Conservation (phyloP, 1,284 basidiomycete species). For the Cystobasidium pallidum region DNA sequence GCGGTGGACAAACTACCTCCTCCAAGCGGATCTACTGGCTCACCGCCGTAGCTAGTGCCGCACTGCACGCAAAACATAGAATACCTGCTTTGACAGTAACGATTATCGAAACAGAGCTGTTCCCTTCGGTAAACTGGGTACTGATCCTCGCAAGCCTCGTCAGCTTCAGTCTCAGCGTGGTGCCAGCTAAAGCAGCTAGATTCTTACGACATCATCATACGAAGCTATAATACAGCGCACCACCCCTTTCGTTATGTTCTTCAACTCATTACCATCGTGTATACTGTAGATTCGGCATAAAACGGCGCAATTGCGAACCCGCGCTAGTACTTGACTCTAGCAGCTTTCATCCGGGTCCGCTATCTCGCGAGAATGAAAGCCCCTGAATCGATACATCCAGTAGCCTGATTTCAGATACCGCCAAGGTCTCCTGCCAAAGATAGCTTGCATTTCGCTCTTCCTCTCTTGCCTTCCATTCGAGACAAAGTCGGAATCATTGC, state of each 20-base stretch:
- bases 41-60: background rate
- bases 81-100: slow-evolving; percentile 23
- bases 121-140: too few relatives aligned
- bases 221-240: too few relatives aligned
- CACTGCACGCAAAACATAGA: slow-evolving; percentile 17
- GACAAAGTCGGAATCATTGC: background rate
- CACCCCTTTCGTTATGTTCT: too few relatives aligned
- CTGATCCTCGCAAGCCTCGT: too few relatives aligned
- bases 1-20: background rate
- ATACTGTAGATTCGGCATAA: too few relatives aligned
- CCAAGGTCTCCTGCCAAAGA: slow-evolving; percentile 45
- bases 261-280: too few relatives aligned
- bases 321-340: too few relatives aligned
- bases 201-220: background rate
- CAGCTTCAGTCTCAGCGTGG: too few relatives aligned
- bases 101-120: too few relatives aligned
- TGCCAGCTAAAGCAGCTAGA: background rate
- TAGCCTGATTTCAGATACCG: slow-evolving; percentile 43
- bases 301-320: too few relatives aligned
- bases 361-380: background rate
- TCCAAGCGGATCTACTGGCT: slow-evolving; percentile 15
- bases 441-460: slow-evolving; percentile 46
- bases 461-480: background rate
- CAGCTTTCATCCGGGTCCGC: slow-evolving; percentile 8
- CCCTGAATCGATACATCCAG: slow-evolving; percentile 22